phyloP scores from a whole-genome alignment of 1,139 yeast species.

The Eremothecium cymbalariae region DNA sequence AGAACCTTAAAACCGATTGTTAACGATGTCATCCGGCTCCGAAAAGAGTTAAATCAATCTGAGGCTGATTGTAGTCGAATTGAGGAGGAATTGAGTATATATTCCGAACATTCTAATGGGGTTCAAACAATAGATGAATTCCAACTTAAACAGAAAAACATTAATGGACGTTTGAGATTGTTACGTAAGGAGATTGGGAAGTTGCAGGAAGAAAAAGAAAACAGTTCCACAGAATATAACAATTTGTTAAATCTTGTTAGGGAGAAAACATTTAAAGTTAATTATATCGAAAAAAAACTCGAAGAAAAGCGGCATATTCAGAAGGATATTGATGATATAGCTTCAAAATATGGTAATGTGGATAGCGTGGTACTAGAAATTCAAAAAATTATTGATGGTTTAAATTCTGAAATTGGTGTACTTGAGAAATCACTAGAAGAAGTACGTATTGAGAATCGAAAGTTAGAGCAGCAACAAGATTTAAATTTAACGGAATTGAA shows the following conservation, averaged over 20 bases:
- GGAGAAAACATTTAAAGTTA: slow-evolving; percentile 48
- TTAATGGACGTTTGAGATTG: slow-evolving; percentile 38
- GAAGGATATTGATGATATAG: slow-evolving; percentile 30
- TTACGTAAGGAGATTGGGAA: slow-evolving; percentile 40
- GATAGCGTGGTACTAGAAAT: slow-evolving; percentile 41
- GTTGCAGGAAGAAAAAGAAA: slow-evolving; percentile 44
- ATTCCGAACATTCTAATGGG: slow-evolving; percentile 15
- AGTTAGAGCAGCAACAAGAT: slow-evolving; percentile 3
- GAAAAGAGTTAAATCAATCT: slow-evolving; percentile 29
- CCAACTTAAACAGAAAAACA: slow-evolving; percentile 41
- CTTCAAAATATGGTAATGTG: slow-evolving; percentile 39
- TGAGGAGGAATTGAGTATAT: slow-evolving; percentile 32
- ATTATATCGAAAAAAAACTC: slow-evolving; percentile 46
- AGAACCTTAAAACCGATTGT: slow-evolving; percentile 18
- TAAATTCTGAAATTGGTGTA: slow-evolving; percentile 6
- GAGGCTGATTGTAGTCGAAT: slow-evolving; percentile 36
- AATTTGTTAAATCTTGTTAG: slow-evolving; percentile 46
- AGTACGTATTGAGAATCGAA: slow-evolving; percentile 2
- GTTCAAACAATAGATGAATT: slow-evolving; percentile 40
- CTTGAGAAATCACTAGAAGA: not conserved
- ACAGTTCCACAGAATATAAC: slow-evolving; percentile 41
- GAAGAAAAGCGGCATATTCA: slow-evolving; percentile 37
- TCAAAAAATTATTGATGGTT: slow-evolving; percentile 34
- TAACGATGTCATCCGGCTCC: slow-evolving; percentile 17
- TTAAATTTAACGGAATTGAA: slow-evolving; percentile 2